A percentile compares a stretch with the other conserved stretches of the same genome.
Evolutionary conservation across 805 yeast species (phyloP).

Genomic region (Saccharomyces mikatae): DNA sequence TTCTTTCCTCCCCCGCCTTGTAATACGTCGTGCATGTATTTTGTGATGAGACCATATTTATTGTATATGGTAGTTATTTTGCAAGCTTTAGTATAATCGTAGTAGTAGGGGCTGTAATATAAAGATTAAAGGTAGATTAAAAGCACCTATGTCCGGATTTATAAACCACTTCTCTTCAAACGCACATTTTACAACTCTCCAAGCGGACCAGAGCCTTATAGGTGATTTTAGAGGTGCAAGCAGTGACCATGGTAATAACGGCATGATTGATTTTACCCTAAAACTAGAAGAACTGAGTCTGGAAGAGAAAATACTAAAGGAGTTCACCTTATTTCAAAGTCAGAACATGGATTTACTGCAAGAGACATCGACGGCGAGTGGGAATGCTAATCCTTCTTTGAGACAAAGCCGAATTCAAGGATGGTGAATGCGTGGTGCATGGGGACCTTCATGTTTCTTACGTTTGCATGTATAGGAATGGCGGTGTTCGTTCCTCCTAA

Average conservation of each 20-base stretch:
- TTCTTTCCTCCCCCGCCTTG: not conserved
- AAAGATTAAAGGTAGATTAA: not conserved
- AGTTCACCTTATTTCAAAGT: not conserved
- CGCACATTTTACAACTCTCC: not conserved
- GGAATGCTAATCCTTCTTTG: not conserved
- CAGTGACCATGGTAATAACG: not conserved
- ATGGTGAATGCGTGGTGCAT: not conserved
- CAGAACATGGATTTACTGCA: not conserved
- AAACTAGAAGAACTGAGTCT: not conserved
- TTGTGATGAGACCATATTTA: not conserved
- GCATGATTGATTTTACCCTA: not conserved
- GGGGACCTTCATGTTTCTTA: not conserved
- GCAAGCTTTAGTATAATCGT: not conserved
- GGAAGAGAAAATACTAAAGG: not conserved
- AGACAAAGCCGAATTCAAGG: not conserved
- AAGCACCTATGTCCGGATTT: not conserved
- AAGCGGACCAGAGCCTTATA: not conserved
- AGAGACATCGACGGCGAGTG: not conserved
- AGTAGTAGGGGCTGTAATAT: not conserved
- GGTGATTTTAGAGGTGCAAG: not conserved
- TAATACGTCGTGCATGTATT: not conserved
- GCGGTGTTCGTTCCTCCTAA: too few relatives aligned
- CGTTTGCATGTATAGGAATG: not conserved
- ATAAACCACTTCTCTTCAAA: not conserved
- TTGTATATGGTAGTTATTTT: not conserved